Percentiles rank a stretch among this genome's conserved stretches.
These are phyloP conservation scores for Penicillium ucsense DNA, from an alignment of 495 filamentous ascomycete species.

Conservation along the genomic window DNA sequence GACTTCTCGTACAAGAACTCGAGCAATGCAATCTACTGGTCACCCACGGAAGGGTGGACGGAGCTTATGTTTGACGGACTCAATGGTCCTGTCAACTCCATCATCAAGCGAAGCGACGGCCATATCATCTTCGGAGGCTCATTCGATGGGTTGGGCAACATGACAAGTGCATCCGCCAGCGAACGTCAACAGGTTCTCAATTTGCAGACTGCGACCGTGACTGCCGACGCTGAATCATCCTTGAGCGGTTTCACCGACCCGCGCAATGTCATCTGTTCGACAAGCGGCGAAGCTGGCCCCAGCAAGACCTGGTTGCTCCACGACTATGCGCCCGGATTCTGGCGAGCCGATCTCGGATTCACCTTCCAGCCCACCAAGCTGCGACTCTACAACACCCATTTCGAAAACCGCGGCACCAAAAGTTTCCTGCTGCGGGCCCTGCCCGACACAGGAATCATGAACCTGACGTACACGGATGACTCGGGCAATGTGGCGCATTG, in stretches of 20 bases:
- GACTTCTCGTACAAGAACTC: constrained; percentile 69
- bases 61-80: constrained; percentile 87
- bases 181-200: constrained; percentile 64
- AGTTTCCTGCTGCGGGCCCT: constrained; percentile 73
- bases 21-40: constrained; percentile 84
- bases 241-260: constrained; percentile 65
- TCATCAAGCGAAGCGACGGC: constrained; percentile 65
- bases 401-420: constrained; percentile 77
- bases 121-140: constrained; percentile 86
- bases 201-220: constrained; percentile 63
- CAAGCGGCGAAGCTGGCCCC: constrained; percentile 49
- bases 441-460: constrained; percentile 88
- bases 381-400: constrained; percentile 80
- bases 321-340: constrained; percentile 72
- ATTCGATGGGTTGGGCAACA: constrained; percentile 88
- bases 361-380: constrained; percentile 78
- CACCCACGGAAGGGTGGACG: constrained; percentile 57
- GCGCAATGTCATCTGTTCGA: constrained; percentile 76
- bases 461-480: constrained; percentile 77
- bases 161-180: constrained; percentile 38
- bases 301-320: constrained; percentile 76
- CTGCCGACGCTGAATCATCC: constrained; percentile 49
- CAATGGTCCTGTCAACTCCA: constrained; percentile 85
- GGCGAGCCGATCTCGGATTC: constrained; percentile 74
- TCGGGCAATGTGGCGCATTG: constrained; percentile 58